A percentile compares a stretch with the other conserved stretches of the same genome.
These are phyloP conservation scores for Geotrichum histeridarum DNA, from an alignment of 1,139 yeast genomes.

Conservation along the genomic window DNA sequence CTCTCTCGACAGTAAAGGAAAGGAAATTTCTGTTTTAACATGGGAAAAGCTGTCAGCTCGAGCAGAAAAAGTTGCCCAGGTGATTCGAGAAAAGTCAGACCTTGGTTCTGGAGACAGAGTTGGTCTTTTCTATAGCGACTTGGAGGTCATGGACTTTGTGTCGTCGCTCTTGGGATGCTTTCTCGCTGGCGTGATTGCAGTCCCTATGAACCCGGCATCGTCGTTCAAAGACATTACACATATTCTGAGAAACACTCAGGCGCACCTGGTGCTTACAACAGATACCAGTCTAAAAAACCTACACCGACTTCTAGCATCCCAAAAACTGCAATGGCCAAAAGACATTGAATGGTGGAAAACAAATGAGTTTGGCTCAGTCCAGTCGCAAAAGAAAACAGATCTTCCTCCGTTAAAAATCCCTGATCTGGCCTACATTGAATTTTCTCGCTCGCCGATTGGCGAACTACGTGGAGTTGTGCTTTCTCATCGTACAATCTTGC, in stretches of 20 bases:
- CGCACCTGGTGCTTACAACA: conserved; percentile 75
- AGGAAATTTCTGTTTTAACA: conserved; percentile 66
- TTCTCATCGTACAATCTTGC: conserved; percentile 79
- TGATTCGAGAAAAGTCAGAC: conserved; percentile 68
- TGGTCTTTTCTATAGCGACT: conserved; percentile 72
- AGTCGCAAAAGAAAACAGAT: conserved; percentile 50
- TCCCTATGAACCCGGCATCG: conserved; percentile 74
- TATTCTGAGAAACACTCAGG: conserved; percentile 67
- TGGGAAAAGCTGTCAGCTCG: conserved; percentile 87
- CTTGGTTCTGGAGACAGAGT: conserved; percentile 80
- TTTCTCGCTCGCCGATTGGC: conserved; percentile 84
- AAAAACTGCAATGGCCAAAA: conserved; percentile 50
- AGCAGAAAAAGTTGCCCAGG: conserved; percentile 86
- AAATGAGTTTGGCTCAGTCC: conserved; percentile 74
- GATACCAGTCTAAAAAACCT: conserved; percentile 69
- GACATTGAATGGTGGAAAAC: conserved; percentile 76
- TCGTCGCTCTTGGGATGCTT: conserved; percentile 88
- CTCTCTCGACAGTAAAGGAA: conserved; percentile 71
- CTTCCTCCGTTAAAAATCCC: conserved; percentile 64
- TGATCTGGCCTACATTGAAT: conserved; percentile 89
- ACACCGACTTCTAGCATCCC: conserved; percentile 50
- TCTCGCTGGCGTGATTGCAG: conserved; percentile 89
- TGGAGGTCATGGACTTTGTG: conserved; percentile 79
- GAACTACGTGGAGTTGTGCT: conserved; percentile 90
- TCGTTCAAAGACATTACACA: conserved; percentile 65